A percentile compares a stretch with the other conserved stretches of the same genome.
phyloP scores from a whole-genome alignment of 805 yeast species.

The Candida coleopterorum region DNA sequence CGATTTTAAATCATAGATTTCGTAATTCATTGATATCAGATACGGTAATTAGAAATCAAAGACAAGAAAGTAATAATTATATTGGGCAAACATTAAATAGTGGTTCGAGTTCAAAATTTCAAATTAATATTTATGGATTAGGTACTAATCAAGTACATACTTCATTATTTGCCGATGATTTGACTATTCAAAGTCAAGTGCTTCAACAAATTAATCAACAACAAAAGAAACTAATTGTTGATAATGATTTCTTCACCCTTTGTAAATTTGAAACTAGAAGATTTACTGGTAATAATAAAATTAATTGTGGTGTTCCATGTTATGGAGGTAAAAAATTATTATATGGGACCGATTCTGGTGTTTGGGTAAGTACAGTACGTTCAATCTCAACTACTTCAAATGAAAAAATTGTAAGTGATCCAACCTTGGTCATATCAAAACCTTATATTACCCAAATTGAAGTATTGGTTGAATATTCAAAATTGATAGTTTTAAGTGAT shows the following conservation, averaged over 20 bases:
- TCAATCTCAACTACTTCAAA: constrained; percentile 48
- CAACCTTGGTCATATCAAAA: constrained; percentile 69
- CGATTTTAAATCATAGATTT: constrained; percentile 33
- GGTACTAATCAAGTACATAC: constrained; percentile 54
- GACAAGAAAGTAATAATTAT: constrained; percentile 22
- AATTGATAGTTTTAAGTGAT: constrained; percentile 75
- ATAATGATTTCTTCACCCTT: constrained; percentile 74
- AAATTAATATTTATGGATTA: constrained; percentile 47
- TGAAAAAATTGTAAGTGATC: constrained; percentile 57
- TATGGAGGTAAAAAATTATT: constrained; percentile 90
- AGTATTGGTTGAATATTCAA: constrained; percentile 85
- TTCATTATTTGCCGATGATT: constrained; percentile 48
- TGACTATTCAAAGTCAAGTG: constrained; percentile 69
- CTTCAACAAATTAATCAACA: constrained; percentile 76
- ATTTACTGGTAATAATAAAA: constrained; percentile 69
- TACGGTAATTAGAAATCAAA: constrained; percentile 22
- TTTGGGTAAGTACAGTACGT: constrained; percentile 73
- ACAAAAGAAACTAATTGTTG: constrained; percentile 64
- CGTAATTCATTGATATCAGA: constrained; percentile 37
- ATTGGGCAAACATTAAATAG: constrained; percentile 17
- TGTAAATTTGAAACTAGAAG: constrained; percentile 70
- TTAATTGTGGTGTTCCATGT: constrained; percentile 88
- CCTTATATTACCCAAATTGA: constrained; percentile 83
- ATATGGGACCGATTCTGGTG: constrained; percentile 90
- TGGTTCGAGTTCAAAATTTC: constrained; percentile 34